Conservation (phyloP, 345 rosid species). For the Bruguiera gymnorhiza region DNA sequence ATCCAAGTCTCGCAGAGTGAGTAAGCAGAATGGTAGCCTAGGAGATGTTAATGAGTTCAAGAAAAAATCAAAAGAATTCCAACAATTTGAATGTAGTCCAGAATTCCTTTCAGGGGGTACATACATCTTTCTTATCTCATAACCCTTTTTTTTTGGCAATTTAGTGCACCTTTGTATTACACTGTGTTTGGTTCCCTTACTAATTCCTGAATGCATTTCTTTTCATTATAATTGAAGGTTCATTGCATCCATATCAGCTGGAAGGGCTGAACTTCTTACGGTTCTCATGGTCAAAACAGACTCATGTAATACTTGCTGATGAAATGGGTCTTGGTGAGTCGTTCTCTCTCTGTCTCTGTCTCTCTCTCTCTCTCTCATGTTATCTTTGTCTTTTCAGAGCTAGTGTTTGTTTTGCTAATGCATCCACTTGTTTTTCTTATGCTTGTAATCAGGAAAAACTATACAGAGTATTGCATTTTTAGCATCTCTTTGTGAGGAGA, state of each 20-base stretch:
- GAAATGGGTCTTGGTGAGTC: conserved; percentile 96
- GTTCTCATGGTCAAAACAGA: conserved; percentile 93
- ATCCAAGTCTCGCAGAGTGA: conserved; percentile 51
- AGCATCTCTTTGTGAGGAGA: conserved; percentile 83
- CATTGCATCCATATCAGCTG: conserved; percentile 94
- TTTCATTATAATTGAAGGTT: conserved; percentile 50
- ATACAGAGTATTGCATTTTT: conserved; percentile 98
- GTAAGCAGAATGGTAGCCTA: conserved; percentile 46
- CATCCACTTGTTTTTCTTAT: conserved; percentile 12
- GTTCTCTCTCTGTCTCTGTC: conserved; percentile 17
- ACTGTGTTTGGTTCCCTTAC: conserved; percentile 17
- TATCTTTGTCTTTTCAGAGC: background rate
- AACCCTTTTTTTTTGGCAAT: conserved; percentile 3
- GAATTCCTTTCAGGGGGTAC: conserved; percentile 91
- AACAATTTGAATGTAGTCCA: conserved; percentile 77
- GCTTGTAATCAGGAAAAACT: conserved; percentile 72
- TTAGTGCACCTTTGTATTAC: conserved; percentile 5
- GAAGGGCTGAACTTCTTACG: conserved; percentile 96
- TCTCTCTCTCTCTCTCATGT: conserved; percentile 1
- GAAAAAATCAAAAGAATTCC: conserved; percentile 75
- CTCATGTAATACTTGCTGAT: conserved; percentile 99
- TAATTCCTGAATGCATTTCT: conserved; percentile 21
- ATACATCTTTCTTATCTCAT: conserved; percentile 15
- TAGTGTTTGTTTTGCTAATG: background rate
- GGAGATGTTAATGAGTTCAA: conserved; percentile 47